phyloP scores from a whole-genome alignment of 2,329 filamentous ascomycete genomes.

The Knoxdaviesia capensis region DNA sequence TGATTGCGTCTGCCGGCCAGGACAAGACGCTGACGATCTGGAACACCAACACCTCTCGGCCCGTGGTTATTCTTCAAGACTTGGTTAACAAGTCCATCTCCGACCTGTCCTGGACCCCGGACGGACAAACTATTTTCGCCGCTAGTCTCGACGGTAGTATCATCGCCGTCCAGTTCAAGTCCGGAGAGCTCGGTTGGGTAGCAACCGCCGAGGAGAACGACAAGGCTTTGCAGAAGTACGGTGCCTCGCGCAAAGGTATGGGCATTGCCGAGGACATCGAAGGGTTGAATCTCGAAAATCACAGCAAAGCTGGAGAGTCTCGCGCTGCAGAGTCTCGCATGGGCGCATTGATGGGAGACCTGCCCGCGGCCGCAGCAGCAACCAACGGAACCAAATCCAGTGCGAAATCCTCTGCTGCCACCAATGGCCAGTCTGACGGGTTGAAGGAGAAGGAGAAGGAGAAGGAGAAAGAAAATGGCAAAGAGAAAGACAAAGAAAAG shows the following conservation, averaged over 20 bases:
- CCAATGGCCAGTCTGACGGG: constrained; percentile 17
- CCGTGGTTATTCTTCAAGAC: constrained; percentile 78
- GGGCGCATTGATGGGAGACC: constrained; percentile 95
- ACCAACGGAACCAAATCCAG: constrained; percentile 29
- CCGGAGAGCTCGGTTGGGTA: constrained; percentile 77
- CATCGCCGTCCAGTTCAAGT: constrained; percentile 60
- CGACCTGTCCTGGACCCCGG: constrained; percentile 83
- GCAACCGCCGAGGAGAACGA: constrained; percentile 77
- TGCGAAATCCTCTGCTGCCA: constrained; percentile 13
- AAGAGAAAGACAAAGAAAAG: constrained; percentile 12
- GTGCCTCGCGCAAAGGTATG: constrained; percentile 67
- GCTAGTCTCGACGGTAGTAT: constrained; percentile 83
- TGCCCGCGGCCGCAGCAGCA: constrained; percentile 33
- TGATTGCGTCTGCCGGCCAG: constrained; percentile 90
- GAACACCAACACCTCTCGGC: constrained; percentile 90
- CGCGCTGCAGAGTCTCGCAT: constrained; percentile 84
- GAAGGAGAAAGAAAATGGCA: constrained; percentile 10
- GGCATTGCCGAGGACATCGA: constrained; percentile 88
- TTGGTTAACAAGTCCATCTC: constrained; percentile 80
- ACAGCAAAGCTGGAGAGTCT: constrained; percentile 78
- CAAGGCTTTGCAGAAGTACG: constrained; percentile 81
- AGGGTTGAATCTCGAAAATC: constrained; percentile 68
- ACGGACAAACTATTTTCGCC: constrained; percentile 70
- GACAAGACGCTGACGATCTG: constrained; percentile 93
- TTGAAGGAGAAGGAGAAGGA: constrained; percentile 12